Conservation (phyloP, 441 rosid genomes). For the Euphorbia schlechtendalii region DNA sequence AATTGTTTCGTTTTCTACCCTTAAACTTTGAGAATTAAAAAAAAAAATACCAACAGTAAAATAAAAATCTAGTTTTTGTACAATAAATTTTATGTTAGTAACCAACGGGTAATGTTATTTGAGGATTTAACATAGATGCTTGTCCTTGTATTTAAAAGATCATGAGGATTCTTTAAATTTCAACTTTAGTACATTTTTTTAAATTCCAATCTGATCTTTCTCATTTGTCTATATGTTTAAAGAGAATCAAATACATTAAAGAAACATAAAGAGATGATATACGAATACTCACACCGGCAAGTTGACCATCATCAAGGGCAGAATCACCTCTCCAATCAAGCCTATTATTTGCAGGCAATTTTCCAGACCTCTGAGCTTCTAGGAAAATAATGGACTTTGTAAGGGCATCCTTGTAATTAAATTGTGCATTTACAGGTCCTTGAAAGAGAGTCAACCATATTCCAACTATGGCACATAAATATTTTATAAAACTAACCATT, state of each 20-base stretch:
- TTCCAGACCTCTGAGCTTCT: slow-evolving; percentile 91
- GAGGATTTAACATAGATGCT: too few relatives aligned
- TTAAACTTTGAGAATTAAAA: too few relatives aligned
- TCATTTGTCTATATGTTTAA: too few relatives aligned
- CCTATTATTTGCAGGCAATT: slow-evolving; percentile 58
- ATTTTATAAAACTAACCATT: slow-evolving; percentile 27
- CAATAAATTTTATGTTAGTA: too few relatives aligned
- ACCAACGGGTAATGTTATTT: too few relatives aligned
- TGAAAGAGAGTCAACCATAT: slow-evolving; percentile 37
- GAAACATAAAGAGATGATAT: background rate
- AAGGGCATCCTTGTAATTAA: slow-evolving; percentile 66
- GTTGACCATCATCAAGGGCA: slow-evolving; percentile 73
- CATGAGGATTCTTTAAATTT: too few relatives aligned
- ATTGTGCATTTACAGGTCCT: slow-evolving; percentile 32
- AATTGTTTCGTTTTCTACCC: too few relatives aligned
- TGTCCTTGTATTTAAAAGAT: too few relatives aligned
- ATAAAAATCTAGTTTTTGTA: too few relatives aligned
- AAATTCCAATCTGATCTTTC: too few relatives aligned
- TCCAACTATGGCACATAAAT: slow-evolving; percentile 22
- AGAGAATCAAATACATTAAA: background rate
- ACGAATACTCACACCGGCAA: slow-evolving; percentile 37
- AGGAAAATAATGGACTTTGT: slow-evolving; percentile 69
- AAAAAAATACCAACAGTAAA: too few relatives aligned
- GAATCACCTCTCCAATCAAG: slow-evolving; percentile 87
- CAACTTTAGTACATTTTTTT: too few relatives aligned